Percentiles rank a stretch among this genome's conserved stretches.
Conservation (phyloP, 148 eudicot genomes). For the Salicornia ramosissima region DNA sequence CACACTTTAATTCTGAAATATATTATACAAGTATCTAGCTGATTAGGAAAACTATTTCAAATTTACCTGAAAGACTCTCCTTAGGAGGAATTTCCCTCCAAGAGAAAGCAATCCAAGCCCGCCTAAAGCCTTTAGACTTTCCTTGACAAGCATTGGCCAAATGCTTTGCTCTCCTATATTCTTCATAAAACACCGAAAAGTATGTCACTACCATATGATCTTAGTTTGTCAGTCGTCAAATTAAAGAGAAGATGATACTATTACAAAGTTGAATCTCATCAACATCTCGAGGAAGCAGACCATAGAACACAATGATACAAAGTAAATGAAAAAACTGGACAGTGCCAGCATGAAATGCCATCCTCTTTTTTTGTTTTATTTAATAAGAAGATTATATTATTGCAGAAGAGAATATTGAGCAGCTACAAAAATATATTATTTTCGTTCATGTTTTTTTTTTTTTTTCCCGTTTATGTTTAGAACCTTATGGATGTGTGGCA, state of each 20-base stretch:
- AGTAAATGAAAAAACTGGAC: neutral
- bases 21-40: constrained; percentile 5
- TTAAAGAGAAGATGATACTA: neutral
- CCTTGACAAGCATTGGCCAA: constrained; percentile 77
- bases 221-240: neutral
- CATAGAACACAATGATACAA: neutral
- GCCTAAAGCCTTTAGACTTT: constrained; percentile 79
- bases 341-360: neutral
- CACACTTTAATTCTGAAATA: constrained; percentile 26
- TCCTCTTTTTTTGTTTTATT: neutral
- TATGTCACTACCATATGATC: constrained; percentile 2
- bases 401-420: neutral
- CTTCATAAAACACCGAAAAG: constrained; percentile 38
- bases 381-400: neutral
- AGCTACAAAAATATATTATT: neutral
- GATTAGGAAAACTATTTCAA: constrained; percentile 6
- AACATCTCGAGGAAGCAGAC: neutral
- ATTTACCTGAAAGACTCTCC: constrained; percentile 88
- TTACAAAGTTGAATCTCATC: neutral
- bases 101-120: constrained; percentile 90
- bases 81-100: constrained; percentile 74
- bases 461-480: too few relatives aligned
- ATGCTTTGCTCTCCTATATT: constrained; percentile 73
- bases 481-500: too few relatives aligned
- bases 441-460: too few relatives aligned